Evolutionary conservation across 495 filamentous ascomycete genomes (phyloP).

Genomic region (Polyplosphaeria fusca): DNA sequence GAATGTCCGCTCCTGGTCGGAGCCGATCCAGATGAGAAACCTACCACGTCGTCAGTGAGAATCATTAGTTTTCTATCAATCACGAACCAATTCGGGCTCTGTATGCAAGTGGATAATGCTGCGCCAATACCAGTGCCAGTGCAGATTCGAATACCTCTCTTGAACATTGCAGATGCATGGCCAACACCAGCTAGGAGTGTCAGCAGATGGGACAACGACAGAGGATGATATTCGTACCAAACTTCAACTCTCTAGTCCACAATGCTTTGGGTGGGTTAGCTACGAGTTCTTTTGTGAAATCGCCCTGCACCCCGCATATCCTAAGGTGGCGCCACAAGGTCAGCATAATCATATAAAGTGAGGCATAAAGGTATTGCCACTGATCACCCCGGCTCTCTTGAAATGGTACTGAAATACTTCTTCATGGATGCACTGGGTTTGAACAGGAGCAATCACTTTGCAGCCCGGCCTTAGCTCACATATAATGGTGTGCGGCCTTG

Average conservation of each 20-base stretch:
- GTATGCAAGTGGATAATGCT: constrained; percentile 48
- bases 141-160: constrained; percentile 47
- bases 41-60: too few species aligned
- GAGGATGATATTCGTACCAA: constrained; percentile 37
- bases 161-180: constrained; percentile 48
- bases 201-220: constrained; percentile 17
- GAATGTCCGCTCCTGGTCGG: constrained; percentile 47
- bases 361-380: too few species aligned
- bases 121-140: constrained; percentile 49
- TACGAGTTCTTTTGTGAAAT: constrained; percentile 45
- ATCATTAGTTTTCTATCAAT: too few species aligned
- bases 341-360: too few species aligned
- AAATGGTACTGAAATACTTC: too few species aligned
- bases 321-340: too few species aligned
- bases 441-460: too few species aligned
- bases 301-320: constrained; percentile 49
- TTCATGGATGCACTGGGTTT: too few species aligned
- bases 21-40: constrained; percentile 50
- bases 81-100: constrained; percentile 47
- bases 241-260: constrained; percentile 49
- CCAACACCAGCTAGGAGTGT: constrained; percentile 45
- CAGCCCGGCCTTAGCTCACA: too few species aligned
- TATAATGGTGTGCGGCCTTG: constrained; percentile 43
- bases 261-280: constrained; percentile 44
- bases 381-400: too few species aligned